Evolutionary conservation across 768 basidiomycete species (phyloP).

Genomic region (Pilatotrama ljubarskyi): DNA sequence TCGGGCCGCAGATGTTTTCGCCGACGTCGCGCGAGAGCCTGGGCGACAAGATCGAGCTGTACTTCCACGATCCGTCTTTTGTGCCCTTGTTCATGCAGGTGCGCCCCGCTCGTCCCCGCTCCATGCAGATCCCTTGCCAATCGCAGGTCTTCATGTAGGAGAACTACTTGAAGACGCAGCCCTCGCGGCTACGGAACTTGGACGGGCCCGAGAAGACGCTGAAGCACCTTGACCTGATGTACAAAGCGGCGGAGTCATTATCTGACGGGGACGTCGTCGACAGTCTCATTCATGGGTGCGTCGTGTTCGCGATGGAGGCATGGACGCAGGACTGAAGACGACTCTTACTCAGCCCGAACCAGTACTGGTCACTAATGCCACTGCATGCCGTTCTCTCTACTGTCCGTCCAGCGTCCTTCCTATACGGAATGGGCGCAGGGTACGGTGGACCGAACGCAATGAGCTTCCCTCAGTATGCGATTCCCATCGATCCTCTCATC

Average conservation of each 20-base stretch:
- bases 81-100: conserved; percentile 96
- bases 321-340: not conserved
- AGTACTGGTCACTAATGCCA: conserved; percentile 96
- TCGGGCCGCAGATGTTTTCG: conserved; percentile 91
- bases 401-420: conserved; percentile 79
- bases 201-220: conserved; percentile 65
- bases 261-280: conserved; percentile 96
- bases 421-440: conserved; percentile 72
- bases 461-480: conserved; percentile 80
- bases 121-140: not conserved
- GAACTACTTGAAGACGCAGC: conserved; percentile 89
- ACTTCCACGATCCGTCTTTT: conserved; percentile 95
- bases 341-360: conserved; percentile 65
- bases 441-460: conserved; percentile 68
- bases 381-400: conserved; percentile 90
- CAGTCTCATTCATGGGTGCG: conserved; percentile 87
- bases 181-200: conserved; percentile 55
- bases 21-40: conserved; percentile 77
- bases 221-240: conserved; percentile 79
- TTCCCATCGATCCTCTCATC: not conserved
- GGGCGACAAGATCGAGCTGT: conserved; percentile 91
- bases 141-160: conserved; percentile 52
- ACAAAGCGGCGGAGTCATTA: conserved; percentile 86
- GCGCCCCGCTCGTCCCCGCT: too few relatives aligned
- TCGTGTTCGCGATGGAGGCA: conserved; percentile 4